These are phyloP conservation scores for Protomyces inundatus DNA, from an alignment of 1,139 yeast genomes.

Conservation along the genomic window DNA sequence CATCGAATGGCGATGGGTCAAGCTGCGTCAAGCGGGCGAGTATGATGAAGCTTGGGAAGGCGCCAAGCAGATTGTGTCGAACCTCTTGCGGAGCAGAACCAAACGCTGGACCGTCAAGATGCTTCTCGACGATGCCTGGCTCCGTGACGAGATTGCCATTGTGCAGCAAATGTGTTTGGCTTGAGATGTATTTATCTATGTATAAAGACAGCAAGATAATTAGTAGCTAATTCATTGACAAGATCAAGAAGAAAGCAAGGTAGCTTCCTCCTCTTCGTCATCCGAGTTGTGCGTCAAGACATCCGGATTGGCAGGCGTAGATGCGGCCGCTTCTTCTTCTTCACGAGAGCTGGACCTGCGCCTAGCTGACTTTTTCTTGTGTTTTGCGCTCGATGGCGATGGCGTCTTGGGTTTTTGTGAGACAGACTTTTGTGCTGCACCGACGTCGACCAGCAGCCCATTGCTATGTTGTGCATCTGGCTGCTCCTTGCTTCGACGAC, in stretches of 20 bases:
- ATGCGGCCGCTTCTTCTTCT: no score
- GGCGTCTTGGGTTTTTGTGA: background rate
- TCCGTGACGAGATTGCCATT: slow-evolving; percentile 31
- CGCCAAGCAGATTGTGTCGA: slow-evolving; percentile 52
- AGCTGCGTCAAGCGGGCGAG: slow-evolving; percentile 29
- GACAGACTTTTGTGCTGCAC: background rate
- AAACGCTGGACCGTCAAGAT: slow-evolving; percentile 45
- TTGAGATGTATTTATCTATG: background rate
- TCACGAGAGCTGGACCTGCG: background rate
- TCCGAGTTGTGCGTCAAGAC: background rate
- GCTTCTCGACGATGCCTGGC: slow-evolving; percentile 42
- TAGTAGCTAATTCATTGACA: no score
- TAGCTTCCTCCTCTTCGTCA: background rate
- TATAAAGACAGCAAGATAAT: no score
- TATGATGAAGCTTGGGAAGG: slow-evolving; percentile 40
- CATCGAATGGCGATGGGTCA: slow-evolving; percentile 84
- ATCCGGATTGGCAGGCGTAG: background rate
- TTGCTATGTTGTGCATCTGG: background rate
- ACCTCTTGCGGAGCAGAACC: slow-evolving; percentile 52
- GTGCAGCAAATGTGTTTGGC: background rate
- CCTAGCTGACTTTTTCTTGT: background rate
- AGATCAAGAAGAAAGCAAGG: background rate
- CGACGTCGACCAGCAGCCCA: background rate
- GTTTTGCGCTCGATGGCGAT: background rate
- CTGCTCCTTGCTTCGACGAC: background rate